Evolutionary conservation across 345 rosid genomes (phyloP).

Genomic region (Rhodomyrtus tomentosa): DNA sequence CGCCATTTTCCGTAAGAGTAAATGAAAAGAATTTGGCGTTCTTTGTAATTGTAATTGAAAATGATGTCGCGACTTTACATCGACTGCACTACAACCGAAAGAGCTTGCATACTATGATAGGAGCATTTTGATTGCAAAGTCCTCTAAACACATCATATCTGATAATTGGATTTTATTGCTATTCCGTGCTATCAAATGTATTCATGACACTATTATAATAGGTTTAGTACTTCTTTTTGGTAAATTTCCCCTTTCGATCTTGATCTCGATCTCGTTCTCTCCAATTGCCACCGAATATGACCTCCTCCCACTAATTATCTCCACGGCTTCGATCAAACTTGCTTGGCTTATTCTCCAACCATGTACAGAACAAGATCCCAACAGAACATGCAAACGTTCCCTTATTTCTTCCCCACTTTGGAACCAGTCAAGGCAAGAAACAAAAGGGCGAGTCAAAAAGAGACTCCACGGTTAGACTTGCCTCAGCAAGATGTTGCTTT

Average conservation of each 20-base stretch:
- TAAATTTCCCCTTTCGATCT: no score
- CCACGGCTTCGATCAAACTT: conserved; percentile 27
- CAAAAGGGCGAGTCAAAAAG: conserved; percentile 24
- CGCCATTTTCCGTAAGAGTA: neutral
- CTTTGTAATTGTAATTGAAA: neutral
- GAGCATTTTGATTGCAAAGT: neutral
- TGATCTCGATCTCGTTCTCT: conserved; percentile 13
- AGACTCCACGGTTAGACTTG: conserved; percentile 31
- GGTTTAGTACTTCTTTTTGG: no score
- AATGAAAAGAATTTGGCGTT: neutral
- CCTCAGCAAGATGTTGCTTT: conserved; percentile 12
- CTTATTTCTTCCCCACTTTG: conserved; percentile 20
- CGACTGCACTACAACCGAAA: neutral
- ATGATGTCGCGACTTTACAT: neutral
- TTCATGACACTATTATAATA: no score
- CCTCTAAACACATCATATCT: neutral
- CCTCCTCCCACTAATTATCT: conserved; percentile 13
- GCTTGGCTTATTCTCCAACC: conserved; percentile 14
- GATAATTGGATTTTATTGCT: neutral
- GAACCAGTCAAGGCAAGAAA: conserved; percentile 22
- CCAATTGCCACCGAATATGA: conserved; percentile 18
- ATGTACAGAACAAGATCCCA: neutral
- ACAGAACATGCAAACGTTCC: neutral
- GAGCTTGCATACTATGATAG: neutral
- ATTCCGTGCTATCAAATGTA: neutral